Base-by-base conservation (phyloP, 2,329 filamentous ascomycete genomes). In the Monosporascus ibericus region DNA sequence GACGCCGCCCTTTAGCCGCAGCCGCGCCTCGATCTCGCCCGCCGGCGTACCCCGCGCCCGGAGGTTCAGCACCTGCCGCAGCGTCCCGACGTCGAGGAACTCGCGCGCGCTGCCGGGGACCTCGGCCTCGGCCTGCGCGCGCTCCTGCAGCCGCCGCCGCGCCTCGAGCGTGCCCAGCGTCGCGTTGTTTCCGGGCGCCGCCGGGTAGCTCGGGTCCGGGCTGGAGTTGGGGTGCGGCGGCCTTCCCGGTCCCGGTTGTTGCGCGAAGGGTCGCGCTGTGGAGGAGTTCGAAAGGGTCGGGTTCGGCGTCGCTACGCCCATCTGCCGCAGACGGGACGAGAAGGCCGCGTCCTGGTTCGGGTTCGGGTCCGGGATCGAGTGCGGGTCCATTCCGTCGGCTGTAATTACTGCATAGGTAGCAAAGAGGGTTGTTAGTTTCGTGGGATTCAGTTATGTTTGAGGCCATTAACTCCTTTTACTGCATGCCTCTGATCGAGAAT, bases 231-330 rank as follows among this genome's bases (percentile, higher is more conserved):
- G 24, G 59, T 7, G 49, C 25, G 42, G 49, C 6, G 52, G 44
- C 36, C 51, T 20, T n/a, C 48, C 46, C 53, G 48, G 42, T 14
- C 60, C 49, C 47, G 52, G 46, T 36, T 57, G 48, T 34, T 34
- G 39, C 15, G 53, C 52, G 48, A 51, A 39, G 0, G 57, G 48
- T 38, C 52, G 46, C 9, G 71, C 77, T 2, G 69, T 78, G 7
- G 78, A 81, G 2, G 77, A 79, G 24, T 75, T 70, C 6, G 78
- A 81, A 47, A 72, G 75, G 5, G 76, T 80, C 30, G 79, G 78
- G 56, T 76, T 78, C 5, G 80, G 78, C 47, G 78, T 72, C 8
- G 73, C 79, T 30, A 81, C 69, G 61, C 79, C 80, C 74, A 83
- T 80, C 55, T 78, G 67, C 25, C 72, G 72, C 5, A 83, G 72